Evolutionary conservation across 768 basidiomycete genomes (phyloP).

Genomic region (Mrakia blollopis): DNA sequence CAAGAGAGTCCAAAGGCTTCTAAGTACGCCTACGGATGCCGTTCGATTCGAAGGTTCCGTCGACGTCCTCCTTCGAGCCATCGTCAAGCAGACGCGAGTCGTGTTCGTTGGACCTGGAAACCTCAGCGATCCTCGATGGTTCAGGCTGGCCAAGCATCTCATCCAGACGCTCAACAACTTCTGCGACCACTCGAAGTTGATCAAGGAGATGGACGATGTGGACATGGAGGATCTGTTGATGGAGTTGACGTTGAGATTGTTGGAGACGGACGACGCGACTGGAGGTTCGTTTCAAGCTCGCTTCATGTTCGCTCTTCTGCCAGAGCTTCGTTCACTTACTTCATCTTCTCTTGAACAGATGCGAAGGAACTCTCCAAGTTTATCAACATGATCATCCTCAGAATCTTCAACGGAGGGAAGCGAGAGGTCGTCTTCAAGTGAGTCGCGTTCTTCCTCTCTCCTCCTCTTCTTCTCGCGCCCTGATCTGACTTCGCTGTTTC

Average conservation of each 20-base stretch:
- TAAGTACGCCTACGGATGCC: constrained; percentile 61
- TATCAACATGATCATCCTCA: constrained; percentile 96
- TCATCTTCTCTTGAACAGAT: constrained; percentile 49
- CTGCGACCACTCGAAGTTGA: constrained; percentile 81
- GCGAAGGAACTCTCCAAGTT: constrained; percentile 91
- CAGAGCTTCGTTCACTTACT: constrained; percentile 47
- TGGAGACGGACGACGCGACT: constrained; percentile 76
- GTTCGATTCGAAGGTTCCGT: constrained; percentile 67
- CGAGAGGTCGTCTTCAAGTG: constrained; percentile 88
- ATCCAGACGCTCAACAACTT: constrained; percentile 94
- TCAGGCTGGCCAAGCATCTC: constrained; percentile 91
- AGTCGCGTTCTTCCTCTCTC: constrained; percentile 38
- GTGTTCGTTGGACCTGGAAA: constrained; percentile 16
- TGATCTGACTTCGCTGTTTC: constrained; percentile 25
- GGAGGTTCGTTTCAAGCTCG: constrained; percentile 5
- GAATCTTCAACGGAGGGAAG: constrained; percentile 82
- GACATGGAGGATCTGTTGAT: constrained; percentile 81
- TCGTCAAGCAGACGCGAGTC: constrained; percentile 50
- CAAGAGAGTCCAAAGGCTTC: constrained; percentile 83
- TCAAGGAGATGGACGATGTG: constrained; percentile 78
- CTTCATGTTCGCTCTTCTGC: no score
- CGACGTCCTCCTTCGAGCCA: constrained; percentile 77
- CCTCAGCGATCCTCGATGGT: constrained; percentile 19
- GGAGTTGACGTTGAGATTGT: constrained; percentile 80
- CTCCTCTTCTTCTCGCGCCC: not conserved